Evolutionary conservation across 1,139 yeast species (phyloP).

Genomic region (Sugiyamaella novakii): DNA sequence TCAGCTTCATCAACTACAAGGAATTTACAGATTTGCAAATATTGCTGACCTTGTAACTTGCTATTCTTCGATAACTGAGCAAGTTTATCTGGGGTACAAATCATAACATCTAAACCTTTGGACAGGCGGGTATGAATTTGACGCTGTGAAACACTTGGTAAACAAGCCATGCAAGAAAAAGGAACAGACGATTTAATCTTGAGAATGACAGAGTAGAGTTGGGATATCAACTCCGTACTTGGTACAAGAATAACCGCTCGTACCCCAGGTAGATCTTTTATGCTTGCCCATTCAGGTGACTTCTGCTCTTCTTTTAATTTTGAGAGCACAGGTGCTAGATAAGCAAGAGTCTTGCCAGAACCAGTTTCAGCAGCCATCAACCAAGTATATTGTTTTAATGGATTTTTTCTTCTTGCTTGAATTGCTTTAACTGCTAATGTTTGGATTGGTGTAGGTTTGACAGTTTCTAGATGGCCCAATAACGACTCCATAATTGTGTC

Average conservation of each 20-base stretch:
- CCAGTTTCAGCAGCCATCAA: constrained; percentile 96
- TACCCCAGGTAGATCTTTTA: constrained; percentile 44
- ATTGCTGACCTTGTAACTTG: constrained; percentile 29
- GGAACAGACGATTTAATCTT: not conserved
- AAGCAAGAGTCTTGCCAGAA: constrained; percentile 94
- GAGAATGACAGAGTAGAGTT: constrained; percentile 61
- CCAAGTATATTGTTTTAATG: constrained; percentile 56
- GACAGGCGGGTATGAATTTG: constrained; percentile 1
- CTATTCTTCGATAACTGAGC: constrained; percentile 22
- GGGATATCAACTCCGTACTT: constrained; percentile 84
- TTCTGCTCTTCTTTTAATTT: constrained; percentile 55
- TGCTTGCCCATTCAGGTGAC: constrained; percentile 31
- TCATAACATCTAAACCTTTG: constrained; percentile 69
- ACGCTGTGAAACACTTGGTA: not conserved
- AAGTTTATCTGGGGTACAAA: constrained; percentile 70
- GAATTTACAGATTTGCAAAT: constrained; percentile 46
- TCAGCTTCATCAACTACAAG: constrained; percentile 95
- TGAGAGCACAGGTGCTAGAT: constrained; percentile 72
- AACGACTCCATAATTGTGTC: constrained; percentile 51
- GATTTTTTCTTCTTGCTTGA: constrained; percentile 40
- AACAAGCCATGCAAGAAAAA: not conserved
- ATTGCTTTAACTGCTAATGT: constrained; percentile 57
- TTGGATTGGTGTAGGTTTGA: constrained; percentile 65
- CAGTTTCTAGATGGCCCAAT: constrained; percentile 25
- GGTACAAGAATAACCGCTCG: constrained; percentile 79